Evolutionary conservation across 495 filamentous ascomycete species (phyloP), one percentile per base, ranked within the genome.

Genomic region (Aspergillus taichungensis): DNA sequence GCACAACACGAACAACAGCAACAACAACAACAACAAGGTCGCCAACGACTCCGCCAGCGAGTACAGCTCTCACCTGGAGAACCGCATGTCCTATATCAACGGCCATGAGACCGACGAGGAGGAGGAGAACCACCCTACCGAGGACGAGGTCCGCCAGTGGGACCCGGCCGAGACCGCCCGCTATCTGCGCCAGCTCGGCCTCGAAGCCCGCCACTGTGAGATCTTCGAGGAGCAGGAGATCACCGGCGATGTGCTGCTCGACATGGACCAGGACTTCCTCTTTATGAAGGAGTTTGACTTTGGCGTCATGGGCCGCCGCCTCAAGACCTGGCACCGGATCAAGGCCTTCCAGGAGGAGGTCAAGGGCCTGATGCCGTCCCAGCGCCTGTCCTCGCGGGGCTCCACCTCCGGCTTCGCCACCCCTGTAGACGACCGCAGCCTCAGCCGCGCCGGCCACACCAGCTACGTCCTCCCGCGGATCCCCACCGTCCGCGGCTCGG

Each of bases 211-310:
- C 42, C 90, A 95, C 50, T 97, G 94, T 61, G 84, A 91, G 35
- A 83, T 96, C 8, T 99, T 99, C 54, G 75, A 84, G 52, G 89
- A 96, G 53, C 89, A 99, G 67, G 94, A 99, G 62, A 95, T 99
- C 44, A 80, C 85, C 9, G 94, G 94, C 31, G 88, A 96, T 49
- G 88, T 96, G 9, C 66, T 99, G 11, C 67, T 99, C 40, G 87
- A 87, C 13, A 94, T 99, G 90, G 84, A 94, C 50, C 94, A 97
- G 61, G 80, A 85, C 24, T 88, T 88, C 30, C 64, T 96, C 3
- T 90, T 95, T 59, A 79, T 97, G 66, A 95, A 95, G 62, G 91
- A 92, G 42, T 88, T 97, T 50, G 88, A 97, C 42, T 76, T 99
- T 52, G 94, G 94, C 8, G 84, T 90, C 8, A 86, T 96, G 47